Conservation (phyloP, 805 yeast genomes). For the Zygoascus tannicola region DNA sequence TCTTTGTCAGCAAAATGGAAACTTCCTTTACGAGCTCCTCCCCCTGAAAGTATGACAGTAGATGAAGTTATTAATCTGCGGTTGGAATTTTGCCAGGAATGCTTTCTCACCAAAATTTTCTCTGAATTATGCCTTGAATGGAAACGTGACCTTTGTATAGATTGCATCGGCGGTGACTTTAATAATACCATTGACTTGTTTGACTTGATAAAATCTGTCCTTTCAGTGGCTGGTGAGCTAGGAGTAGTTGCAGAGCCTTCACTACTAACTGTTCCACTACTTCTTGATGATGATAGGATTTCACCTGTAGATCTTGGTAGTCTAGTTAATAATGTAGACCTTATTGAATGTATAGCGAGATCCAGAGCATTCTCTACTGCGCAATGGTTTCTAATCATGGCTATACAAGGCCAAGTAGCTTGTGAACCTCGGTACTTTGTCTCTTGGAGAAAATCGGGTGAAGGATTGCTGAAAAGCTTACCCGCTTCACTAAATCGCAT, state of each 20-base stretch:
- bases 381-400: slow-evolving; percentile 81
- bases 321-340: slow-evolving; percentile 26
- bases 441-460: slow-evolving; percentile 61
- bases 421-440: slow-evolving; percentile 74
- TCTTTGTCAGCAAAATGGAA: neutral
- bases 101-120: slow-evolving; percentile 1
- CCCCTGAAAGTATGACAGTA: no score
- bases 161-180: neutral
- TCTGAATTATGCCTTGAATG: slow-evolving; percentile 13
- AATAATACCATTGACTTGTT: neutral
- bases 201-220: neutral
- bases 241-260: neutral
- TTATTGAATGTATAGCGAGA: slow-evolving; percentile 56
- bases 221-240: neutral
- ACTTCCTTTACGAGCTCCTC: neutral
- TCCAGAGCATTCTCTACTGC: slow-evolving; percentile 83
- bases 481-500: slow-evolving; percentile 46
- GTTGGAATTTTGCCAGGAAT: neutral
- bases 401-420: slow-evolving; percentile 89
- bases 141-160: neutral
- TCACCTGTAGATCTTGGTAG: neutral
- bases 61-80: neutral
- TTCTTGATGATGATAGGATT: neutral
- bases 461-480: slow-evolving; percentile 69
- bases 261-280: neutral